Evolutionary conservation across 2,329 filamentous ascomycete genomes (phyloP), one percentile per base, ranked within the genome.

Genomic region (Pyrenochaeta sp.): DNA sequence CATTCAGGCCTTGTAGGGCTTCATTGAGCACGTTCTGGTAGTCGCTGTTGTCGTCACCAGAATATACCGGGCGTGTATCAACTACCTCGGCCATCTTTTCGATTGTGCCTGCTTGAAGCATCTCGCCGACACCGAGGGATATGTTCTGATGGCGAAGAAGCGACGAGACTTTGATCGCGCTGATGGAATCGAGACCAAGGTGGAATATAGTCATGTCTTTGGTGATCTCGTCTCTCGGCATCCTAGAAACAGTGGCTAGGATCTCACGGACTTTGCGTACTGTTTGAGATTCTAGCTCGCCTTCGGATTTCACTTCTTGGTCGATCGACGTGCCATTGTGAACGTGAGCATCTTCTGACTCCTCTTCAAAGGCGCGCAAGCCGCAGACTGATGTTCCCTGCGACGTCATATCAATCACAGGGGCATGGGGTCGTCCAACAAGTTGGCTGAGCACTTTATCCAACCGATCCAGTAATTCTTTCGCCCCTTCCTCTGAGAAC

Each of bases 181-280:
- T 94, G 74, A 97, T 96, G 0, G 93, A 97, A 73, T 97, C 93
- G 1, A 97, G 85, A 0, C 93, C 93, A 1, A 97, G 83, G 62
- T 95, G 89, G 75, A 95, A 96, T 12, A 97, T 85, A 0, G 85
- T 91, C 50, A 88, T 85, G 0, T 82, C 80, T 54, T 82, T 83
- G 2, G 79, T 76, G 50, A 97, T 90, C 1, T 86, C 81, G 0
- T 81, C 71, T 19, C 82, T 76, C 0, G 88, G 80, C 0, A 90
- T 77, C 15, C 84, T 85, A 0, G 92, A 91, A 0, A 93, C 82
- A 30, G 78, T 64, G 8, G 83, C 79, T 9, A 88, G 72, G 3
- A 82, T 78, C 36, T 80, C 66, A 40, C 80, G 79, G 47, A 88
- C 82, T 8, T 68, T 71, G 2, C 56, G 61, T 58, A 80, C 77